Evolutionary conservation across 1,139 yeast species (phyloP).

Genomic region (Yamadazyma taylorii): DNA sequence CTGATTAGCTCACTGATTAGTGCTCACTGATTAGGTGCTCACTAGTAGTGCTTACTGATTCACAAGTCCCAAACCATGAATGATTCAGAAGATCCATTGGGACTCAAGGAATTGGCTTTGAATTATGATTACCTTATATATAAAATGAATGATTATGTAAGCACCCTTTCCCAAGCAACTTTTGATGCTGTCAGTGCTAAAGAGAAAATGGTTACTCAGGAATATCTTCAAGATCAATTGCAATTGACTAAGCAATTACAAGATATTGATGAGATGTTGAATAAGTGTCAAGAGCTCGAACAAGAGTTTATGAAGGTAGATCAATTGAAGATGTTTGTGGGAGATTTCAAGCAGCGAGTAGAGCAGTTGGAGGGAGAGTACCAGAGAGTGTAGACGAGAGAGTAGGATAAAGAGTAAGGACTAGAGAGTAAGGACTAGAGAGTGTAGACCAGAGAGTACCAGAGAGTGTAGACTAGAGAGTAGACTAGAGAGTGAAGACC

Average conservation of each 20-base stretch:
- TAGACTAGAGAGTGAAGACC: too few relatives aligned
- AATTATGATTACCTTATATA: conserved; percentile 63
- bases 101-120: conserved; percentile 56
- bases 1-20: too few relatives aligned
- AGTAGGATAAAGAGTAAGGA: too few relatives aligned
- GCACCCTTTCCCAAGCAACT: conserved; percentile 38
- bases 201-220: conserved; percentile 29
- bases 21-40: too few relatives aligned
- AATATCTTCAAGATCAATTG: conserved; percentile 37
- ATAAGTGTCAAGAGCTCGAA: conserved; percentile 57
- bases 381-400: conserved; percentile 2
- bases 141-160: conserved; percentile 56
- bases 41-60: too few relatives aligned
- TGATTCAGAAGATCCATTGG: conserved; percentile 52
- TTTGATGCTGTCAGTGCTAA: conserved; percentile 29
- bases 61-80: neutral
- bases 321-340: conserved; percentile 55
- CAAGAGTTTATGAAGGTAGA: conserved; percentile 65
- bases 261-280: conserved; percentile 41
- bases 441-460: too few relatives aligned
- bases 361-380: conserved; percentile 26
- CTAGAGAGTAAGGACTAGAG: too few relatives aligned
- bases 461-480: too few relatives aligned
- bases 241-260: conserved; percentile 43
- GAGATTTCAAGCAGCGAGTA: conserved; percentile 36